phyloP scores from a whole-genome alignment of 2,329 filamentous ascomycete genomes.

The Colletotrichum limetticola region DNA sequence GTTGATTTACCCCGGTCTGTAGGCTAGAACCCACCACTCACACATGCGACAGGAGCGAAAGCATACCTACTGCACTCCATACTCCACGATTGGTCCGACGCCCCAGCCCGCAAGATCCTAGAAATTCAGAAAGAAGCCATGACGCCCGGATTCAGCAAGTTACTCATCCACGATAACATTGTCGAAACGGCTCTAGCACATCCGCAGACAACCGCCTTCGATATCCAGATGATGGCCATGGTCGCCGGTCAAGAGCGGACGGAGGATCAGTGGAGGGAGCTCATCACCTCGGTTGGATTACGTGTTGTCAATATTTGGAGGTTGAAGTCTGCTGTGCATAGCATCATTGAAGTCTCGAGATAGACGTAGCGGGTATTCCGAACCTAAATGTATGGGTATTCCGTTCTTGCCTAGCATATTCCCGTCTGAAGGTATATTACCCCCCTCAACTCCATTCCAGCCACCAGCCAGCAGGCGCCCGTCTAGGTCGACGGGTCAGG shows the following conservation, averaged over 20 bases:
- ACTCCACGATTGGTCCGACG: constrained; percentile 66
- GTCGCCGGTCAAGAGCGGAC: constrained; percentile 1
- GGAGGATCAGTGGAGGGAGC: not conserved
- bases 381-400: too few species aligned
- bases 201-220: constrained; percentile 13
- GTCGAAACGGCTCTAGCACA: constrained; percentile 41
- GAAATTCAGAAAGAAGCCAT: constrained; percentile 54
- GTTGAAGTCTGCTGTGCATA: not conserved
- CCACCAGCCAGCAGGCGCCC: too few species aligned
- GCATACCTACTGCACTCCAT: constrained; percentile 64
- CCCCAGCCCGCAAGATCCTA: constrained; percentile 51
- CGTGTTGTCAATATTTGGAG: not conserved
- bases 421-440: too few species aligned
- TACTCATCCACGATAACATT: constrained; percentile 51
- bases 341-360: not conserved
- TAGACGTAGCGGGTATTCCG: too few species aligned
- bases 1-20: too few species aligned
- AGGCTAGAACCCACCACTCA: not conserved
- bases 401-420: too few species aligned
- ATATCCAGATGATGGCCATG: constrained; percentile 24
- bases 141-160: constrained; percentile 50
- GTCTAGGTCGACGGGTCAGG: too few species aligned
- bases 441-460: too few species aligned
- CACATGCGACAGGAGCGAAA: constrained; percentile 45
- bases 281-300: not conserved